Conservation (phyloP, 164 flowering plant species). For the Umbilicus rupestris region DNA sequence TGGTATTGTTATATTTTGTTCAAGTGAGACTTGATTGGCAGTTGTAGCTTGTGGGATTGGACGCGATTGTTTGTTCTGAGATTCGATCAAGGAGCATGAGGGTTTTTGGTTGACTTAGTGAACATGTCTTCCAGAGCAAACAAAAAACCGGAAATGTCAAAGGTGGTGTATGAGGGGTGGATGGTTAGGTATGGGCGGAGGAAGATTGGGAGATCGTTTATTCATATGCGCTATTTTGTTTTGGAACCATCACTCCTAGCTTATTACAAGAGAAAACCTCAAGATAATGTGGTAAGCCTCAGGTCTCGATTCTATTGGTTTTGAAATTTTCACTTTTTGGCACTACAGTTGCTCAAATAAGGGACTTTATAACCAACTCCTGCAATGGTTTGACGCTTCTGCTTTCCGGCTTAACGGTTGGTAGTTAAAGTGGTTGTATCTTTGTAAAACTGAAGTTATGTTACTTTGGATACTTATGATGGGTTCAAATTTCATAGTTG, state of each 20-base stretch:
- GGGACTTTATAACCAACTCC: not conserved
- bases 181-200: conserved; percentile 96
- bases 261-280: conserved; percentile 94
- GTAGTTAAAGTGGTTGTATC: not conserved
- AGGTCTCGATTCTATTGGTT: not conserved
- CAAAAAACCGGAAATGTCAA: conserved; percentile 25
- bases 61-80: not conserved
- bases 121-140: not conserved
- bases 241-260: conserved; percentile 85
- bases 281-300: conserved; percentile 67
- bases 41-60: not conserved
- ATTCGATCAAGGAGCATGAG: not conserved
- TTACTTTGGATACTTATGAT: not conserved
- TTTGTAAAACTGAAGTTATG: not conserved
- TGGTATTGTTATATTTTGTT: not conserved
- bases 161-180: conserved; percentile 97
- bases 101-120: not conserved
- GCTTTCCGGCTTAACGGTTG: not conserved
- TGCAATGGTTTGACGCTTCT: not conserved
- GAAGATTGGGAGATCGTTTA: conserved; percentile 92
- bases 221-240: conserved; percentile 95
- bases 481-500: not conserved
- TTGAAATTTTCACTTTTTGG: not conserved
- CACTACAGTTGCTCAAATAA: not conserved
- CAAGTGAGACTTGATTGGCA: not conserved